Conservation (phyloP, 2,329 filamentous ascomycete species). For the Colletotrichum higginsianum region DNA sequence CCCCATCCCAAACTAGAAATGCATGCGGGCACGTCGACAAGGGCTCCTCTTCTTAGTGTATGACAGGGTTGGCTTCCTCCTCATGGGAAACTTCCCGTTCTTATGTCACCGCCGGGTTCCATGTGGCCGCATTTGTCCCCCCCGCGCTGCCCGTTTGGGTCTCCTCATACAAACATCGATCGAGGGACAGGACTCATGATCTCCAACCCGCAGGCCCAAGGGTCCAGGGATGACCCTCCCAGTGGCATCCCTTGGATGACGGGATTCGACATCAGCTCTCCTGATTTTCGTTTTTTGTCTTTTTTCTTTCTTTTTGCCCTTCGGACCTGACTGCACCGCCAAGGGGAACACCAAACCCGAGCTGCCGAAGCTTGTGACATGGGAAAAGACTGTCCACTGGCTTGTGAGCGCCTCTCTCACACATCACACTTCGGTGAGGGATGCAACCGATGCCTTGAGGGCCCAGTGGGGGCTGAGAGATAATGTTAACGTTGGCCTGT, state of each 20-base stretch:
- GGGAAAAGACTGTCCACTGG: neutral
- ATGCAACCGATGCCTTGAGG: no score
- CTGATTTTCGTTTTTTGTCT: neutral
- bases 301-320: no score
- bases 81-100: neutral
- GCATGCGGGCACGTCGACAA: neutral
- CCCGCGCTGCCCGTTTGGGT: constrained; percentile 20
- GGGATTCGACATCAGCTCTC: constrained; percentile 1
- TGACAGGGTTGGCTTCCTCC: neutral
- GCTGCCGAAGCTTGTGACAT: neutral
- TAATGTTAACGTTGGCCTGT: no score
- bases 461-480: no score
- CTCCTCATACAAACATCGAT: constrained; percentile 27
- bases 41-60: no score
- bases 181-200: constrained; percentile 9
- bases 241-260: neutral
- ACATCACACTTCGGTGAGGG: no score
- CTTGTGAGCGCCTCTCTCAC: no score
- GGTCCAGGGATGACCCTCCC: neutral
- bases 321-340: neutral
- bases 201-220: neutral
- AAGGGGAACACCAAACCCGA: neutral
- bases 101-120: neutral
- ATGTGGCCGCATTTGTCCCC: neutral
- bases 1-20: neutral